Percentiles rank a stretch among this genome's conserved stretches.
Conservation (phyloP, 2,329 filamentous ascomycete species). For the Apiospora rasikravindrae region DNA sequence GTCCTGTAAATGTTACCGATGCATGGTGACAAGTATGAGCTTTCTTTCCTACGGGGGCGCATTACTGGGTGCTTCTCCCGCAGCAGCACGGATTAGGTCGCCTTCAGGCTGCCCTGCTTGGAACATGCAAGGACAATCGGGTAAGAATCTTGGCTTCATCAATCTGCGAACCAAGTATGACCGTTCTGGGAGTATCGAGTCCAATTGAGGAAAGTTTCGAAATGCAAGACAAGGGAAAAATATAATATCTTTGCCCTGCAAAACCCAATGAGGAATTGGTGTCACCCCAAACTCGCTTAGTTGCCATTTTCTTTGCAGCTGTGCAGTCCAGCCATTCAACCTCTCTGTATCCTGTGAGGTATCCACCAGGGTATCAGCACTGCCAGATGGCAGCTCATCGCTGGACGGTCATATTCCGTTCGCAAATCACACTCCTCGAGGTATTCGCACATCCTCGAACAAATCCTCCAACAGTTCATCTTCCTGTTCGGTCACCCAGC, state of each 20-base stretch:
- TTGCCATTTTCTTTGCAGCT: constrained; percentile 29
- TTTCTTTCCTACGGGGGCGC: neutral
- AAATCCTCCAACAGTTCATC: neutral
- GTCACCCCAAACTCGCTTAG: constrained; percentile 31
- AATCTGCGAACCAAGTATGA: neutral
- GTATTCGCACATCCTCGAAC: neutral
- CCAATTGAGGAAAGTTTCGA: neutral
- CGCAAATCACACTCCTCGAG: constrained; percentile 13
- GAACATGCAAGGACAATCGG: neutral
- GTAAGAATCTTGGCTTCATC: neutral
- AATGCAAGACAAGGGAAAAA: constrained; percentile 1
- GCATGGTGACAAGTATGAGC: neutral
- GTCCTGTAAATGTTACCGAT: neutral
- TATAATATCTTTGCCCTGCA: neutral
- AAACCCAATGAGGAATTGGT: constrained; percentile 14
- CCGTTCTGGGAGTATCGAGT: neutral
- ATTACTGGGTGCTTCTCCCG: neutral
- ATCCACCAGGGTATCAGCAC: constrained; percentile 44
- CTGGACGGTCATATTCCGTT: constrained; percentile 42
- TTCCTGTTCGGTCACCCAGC: neutral
- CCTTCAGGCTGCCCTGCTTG: neutral
- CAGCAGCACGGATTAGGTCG: neutral
- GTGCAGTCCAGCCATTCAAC: constrained; percentile 40
- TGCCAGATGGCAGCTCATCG: constrained; percentile 55
- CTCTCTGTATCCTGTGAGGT: constrained; percentile 41